Evolutionary conservation across 2,329 filamentous ascomycete species (phyloP).

Genomic region (Aureobasidium sp.): DNA sequence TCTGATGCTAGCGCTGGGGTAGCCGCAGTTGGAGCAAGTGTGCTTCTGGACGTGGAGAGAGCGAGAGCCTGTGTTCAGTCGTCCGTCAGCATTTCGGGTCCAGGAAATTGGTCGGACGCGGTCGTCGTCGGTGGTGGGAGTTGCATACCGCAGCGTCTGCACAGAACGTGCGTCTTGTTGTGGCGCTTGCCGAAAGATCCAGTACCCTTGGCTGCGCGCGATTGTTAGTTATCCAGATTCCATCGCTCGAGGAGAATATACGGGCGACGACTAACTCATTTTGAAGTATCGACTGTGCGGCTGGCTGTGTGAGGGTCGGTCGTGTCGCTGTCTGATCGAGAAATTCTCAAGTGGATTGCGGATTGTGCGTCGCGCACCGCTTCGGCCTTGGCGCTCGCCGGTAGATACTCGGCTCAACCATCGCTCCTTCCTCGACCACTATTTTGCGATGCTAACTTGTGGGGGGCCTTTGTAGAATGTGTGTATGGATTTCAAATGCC

Average conservation of each 20-base stretch:
- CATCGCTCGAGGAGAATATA: not conserved
- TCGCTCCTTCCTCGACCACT: not conserved
- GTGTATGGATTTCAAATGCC: not conserved
- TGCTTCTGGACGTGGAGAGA: constrained; percentile 99
- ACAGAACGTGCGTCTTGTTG: constrained; percentile 98
- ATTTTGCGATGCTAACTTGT: no score
- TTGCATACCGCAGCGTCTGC: constrained; percentile 92
- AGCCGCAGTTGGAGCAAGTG: constrained; percentile 92
- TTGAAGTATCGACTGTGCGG: constrained; percentile 13
- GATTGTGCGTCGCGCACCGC: not conserved
- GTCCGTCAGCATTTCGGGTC: constrained; percentile 20
- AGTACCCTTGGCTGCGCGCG: constrained; percentile 56
- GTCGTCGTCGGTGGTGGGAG: not conserved
- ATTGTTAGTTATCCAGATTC: constrained; percentile 34
- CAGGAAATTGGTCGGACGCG: not conserved
- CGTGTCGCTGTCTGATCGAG: constrained; percentile 7
- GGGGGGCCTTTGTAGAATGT: not conserved
- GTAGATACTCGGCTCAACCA: not conserved
- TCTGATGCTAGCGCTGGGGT: constrained; percentile 92
- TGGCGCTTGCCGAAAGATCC: constrained; percentile 72
- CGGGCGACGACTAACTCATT: constrained; percentile 16
- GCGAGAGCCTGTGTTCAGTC: constrained; percentile 61
- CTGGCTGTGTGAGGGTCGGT: constrained; percentile 12
- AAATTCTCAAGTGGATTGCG: not conserved
- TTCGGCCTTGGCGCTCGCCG: not conserved